These are phyloP conservation scores for Globisporangium carolinianum DNA, from an alignment of 352 stramenopile genomes.

Conservation along the genomic window DNA sequence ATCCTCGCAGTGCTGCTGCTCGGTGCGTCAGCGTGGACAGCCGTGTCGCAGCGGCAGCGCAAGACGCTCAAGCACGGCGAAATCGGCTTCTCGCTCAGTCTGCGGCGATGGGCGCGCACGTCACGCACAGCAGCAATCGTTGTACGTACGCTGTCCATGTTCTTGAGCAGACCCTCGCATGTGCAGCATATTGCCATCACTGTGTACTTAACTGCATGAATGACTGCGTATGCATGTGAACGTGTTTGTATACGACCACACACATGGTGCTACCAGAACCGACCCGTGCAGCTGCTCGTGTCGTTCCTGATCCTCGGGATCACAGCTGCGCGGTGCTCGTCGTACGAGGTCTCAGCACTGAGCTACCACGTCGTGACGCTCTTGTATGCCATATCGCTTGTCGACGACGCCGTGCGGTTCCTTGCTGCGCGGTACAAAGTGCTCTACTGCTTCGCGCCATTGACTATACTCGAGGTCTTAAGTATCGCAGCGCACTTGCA, in stretches of 20 bases:
- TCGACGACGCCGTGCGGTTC: constrained; percentile 73
- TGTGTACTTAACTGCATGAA: background rate
- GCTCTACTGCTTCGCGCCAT: constrained; percentile 63
- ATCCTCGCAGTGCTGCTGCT: constrained; percentile 41
- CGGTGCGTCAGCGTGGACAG: constrained; percentile 44
- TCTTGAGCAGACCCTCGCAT: background rate
- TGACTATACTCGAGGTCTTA: constrained; percentile 70
- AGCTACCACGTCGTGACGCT: constrained; percentile 61
- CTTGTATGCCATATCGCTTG: constrained; percentile 52
- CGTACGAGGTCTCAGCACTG: constrained; percentile 58
- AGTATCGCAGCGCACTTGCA: constrained; percentile 68
- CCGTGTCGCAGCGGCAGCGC: constrained; percentile 46
- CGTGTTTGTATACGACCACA: background rate
- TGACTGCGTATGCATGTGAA: background rate
- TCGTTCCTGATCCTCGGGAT: constrained; percentile 66
- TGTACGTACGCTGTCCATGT: constrained; percentile 19
- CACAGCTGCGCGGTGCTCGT: constrained; percentile 63
- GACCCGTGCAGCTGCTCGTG: constrained; percentile 66
- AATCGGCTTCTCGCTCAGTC: constrained; percentile 74
- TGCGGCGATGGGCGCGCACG: constrained; percentile 68
- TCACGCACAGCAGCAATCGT: constrained; percentile 66
- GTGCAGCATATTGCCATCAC: no score
- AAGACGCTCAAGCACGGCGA: constrained; percentile 47
- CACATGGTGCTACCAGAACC: constrained; percentile 31
- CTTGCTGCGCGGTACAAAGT: constrained; percentile 76